Evolutionary conservation across 495 filamentous ascomycete species (phyloP), one percentile per base, ranked within the genome.

Genomic region (Bombardia bombarda): DNA sequence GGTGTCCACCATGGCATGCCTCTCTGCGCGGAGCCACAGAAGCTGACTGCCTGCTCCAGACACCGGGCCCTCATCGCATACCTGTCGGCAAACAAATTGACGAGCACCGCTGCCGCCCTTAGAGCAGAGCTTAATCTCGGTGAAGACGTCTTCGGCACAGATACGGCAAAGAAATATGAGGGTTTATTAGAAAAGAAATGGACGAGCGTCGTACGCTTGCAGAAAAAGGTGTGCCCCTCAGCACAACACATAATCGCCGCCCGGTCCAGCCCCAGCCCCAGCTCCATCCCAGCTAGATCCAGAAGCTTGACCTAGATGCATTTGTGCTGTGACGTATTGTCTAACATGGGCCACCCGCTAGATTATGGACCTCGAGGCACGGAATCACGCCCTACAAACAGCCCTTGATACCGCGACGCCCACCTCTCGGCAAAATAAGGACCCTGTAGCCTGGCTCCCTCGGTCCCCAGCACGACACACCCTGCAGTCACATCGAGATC

Each of bases 311-410:
- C n/a, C n/a, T n/a, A n/a, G n/a, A n/a, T n/a, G n/a, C n/a, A n/a
- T n/a, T n/a, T n/a, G n/a, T n/a, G n/a, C n/a, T n/a, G n/a, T n/a
- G n/a, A n/a, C n/a, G n/a, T n/a, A n/a, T n/a, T n/a, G n/a, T 37
- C 40, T 45, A 39, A 47, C 46, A 23, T 21, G 30, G 18, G 13
- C 26, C 17, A 21, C 20, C 22, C 3, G 32, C 14, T 36, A 96
- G 89, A 92, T 97, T 50, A 90, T 95, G 83, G 90, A 97, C 40
- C 76, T 96, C 12, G 90, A 97, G 66, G 71, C 81, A 24, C 78
- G 78, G 53, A 80, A 81, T 50, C 46, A 65, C 12, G 67, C 68
- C 21, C 68, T 96, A 10, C 92, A 95, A 65, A 67, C 76, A 18
- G 92, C 96, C 61, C 66, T 97, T 37, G 86, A 94, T 55, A 82